phyloP scores from a whole-genome alignment of 2,329 filamentous ascomycete genomes.

The Lachnellula occidentalis region DNA sequence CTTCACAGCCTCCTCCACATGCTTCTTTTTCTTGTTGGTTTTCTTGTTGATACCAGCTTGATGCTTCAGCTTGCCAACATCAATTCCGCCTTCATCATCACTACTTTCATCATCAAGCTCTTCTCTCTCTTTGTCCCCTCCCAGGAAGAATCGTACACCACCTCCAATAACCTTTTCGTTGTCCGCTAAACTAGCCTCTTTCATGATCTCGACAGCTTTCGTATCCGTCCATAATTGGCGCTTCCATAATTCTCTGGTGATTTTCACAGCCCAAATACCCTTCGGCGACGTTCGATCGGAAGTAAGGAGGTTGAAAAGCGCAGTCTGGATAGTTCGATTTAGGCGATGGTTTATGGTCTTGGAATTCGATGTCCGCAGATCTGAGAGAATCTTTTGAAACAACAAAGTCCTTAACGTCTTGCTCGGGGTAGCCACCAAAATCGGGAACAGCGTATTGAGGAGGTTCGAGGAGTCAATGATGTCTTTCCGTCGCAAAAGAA shows the following conservation, averaged over 20 bases:
- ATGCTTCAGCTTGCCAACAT: slow-evolving; percentile 78
- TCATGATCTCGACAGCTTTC: slow-evolving; percentile 97
- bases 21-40: slow-evolving; percentile 77
- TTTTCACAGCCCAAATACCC: slow-evolving; percentile 91
- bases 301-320: slow-evolving; percentile 85
- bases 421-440: slow-evolving; percentile 85
- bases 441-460: slow-evolving; percentile 88
- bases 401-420: slow-evolving; percentile 81
- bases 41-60: slow-evolving; percentile 94
- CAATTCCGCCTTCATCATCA: slow-evolving; percentile 74
- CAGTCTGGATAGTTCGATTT: slow-evolving; percentile 88
- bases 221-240: slow-evolving; percentile 93
- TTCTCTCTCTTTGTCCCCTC: slow-evolving; percentile 92
- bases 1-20: slow-evolving; percentile 74
- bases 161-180: slow-evolving; percentile 90
- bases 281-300: slow-evolving; percentile 80
- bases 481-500: slow-evolving; percentile 84
- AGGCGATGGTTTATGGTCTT: slow-evolving; percentile 87
- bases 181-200: slow-evolving; percentile 80
- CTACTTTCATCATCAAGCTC: slow-evolving; percentile 86
- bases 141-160: slow-evolving; percentile 89
- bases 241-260: slow-evolving; percentile 94
- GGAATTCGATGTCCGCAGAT: slow-evolving; percentile 80
- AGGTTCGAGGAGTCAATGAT: slow-evolving; percentile 80
- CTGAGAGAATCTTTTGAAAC: slow-evolving; percentile 86